phyloP scores from a whole-genome alignment of 371 early-diverging fungal species.

The Rhizopus stolonifer region DNA sequence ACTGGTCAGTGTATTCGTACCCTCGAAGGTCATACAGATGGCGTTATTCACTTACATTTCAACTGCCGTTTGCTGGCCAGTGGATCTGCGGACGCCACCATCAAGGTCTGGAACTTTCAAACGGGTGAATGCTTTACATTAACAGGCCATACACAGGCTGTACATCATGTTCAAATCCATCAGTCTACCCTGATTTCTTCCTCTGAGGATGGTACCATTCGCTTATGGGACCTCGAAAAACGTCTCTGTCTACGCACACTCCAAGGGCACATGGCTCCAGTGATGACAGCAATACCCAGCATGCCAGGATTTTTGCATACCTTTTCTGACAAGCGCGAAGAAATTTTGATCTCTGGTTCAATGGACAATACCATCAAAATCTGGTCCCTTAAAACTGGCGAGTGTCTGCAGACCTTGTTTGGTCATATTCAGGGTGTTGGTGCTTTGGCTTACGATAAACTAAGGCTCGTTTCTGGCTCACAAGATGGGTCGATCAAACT shows the following conservation, averaged over 20 bases:
- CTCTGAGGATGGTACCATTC: slow-evolving; percentile 73
- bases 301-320: slow-evolving; percentile 43
- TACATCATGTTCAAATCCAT: slow-evolving; percentile 78
- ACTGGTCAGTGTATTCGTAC: slow-evolving; percentile 86
- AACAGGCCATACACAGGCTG: slow-evolving; percentile 75
- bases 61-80: slow-evolving; percentile 78
- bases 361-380: slow-evolving; percentile 86
- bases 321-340: slow-evolving; percentile 19
- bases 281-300: slow-evolving; percentile 64
- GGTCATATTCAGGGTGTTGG: slow-evolving; percentile 90
- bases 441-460: slow-evolving; percentile 78
- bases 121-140: slow-evolving; percentile 77
- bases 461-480: slow-evolving; percentile 85
- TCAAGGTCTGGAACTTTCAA: slow-evolving; percentile 91
- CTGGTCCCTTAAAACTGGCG: slow-evolving; percentile 78
- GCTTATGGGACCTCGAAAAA: slow-evolving; percentile 78
- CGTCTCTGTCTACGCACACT: slow-evolving; percentile 67
- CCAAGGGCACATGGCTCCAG: slow-evolving; percentile 75
- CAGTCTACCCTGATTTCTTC: slow-evolving; percentile 56
- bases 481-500: slow-evolving; percentile 83
- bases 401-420: slow-evolving; percentile 76
- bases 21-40: slow-evolving; percentile 79
- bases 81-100: slow-evolving; percentile 85
- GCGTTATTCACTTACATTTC: slow-evolving; percentile 87
- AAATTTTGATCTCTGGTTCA: slow-evolving; percentile 74